These are phyloP conservation scores for Schizophyllum amplum DNA, from an alignment of 1,284 basidiomycete species.

Conservation along the genomic window DNA sequence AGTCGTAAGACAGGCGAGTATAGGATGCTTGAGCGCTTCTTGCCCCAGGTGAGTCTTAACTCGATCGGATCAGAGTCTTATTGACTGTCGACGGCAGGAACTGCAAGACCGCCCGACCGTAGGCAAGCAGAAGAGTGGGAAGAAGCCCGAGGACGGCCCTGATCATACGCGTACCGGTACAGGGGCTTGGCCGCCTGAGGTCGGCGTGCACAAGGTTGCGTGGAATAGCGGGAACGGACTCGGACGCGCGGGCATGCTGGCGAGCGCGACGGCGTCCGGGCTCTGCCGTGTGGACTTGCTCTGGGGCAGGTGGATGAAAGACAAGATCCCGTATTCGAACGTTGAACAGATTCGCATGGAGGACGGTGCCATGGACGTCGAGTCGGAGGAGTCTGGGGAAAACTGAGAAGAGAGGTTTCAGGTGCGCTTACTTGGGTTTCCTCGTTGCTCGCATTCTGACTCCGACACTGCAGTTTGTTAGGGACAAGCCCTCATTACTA, in stretches of 20 bases:
- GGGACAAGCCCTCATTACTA: no score
- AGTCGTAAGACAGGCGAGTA: slow-evolving; percentile 63
- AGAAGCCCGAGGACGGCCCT: slow-evolving; percentile 19
- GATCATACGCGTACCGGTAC: slow-evolving; percentile 33
- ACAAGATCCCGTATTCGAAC: slow-evolving; percentile 52
- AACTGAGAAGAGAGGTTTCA: background rate
- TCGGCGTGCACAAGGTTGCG: slow-evolving; percentile 64
- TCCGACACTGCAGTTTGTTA: no score
- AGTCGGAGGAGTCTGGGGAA: background rate
- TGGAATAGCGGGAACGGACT: slow-evolving; percentile 79
- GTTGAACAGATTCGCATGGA: background rate
- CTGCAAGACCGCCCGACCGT: slow-evolving; percentile 43
- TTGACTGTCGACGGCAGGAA: slow-evolving; percentile 34
- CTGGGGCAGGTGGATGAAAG: slow-evolving; percentile 57
- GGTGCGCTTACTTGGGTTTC: no score
- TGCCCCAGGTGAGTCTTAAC: slow-evolving; percentile 54
- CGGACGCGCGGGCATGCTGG: slow-evolving; percentile 57
- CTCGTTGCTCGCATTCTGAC: no score
- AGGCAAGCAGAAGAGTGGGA: slow-evolving; percentile 22
- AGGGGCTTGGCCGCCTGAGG: slow-evolving; percentile 69
- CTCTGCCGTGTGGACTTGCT: slow-evolving; percentile 78
- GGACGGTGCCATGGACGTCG: background rate
- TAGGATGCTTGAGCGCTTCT: slow-evolving; percentile 78
- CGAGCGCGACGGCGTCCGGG: slow-evolving; percentile 75
- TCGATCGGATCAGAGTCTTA: background rate